A percentile compares a stretch with the other conserved stretches of the same genome.
These are phyloP conservation scores for Agarophyton chilense DNA, from an alignment of 23 red algal species.

Conservation along the genomic window DNA sequence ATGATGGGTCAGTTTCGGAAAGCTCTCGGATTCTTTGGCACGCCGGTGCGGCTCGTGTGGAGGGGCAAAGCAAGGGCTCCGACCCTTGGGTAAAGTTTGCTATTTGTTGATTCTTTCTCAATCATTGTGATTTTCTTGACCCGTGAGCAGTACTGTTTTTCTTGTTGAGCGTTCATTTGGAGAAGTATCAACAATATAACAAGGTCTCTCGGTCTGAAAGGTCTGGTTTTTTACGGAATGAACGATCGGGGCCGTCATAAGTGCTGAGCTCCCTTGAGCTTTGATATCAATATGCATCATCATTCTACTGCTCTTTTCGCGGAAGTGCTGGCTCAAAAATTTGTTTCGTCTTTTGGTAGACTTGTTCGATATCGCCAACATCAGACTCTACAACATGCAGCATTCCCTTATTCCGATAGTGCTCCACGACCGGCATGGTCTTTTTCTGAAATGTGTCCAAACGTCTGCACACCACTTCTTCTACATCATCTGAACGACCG, in stretches of 20 bases:
- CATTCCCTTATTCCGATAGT: conserved; percentile 69
- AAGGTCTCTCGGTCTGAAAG: too few species aligned
- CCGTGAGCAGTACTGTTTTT: too few species aligned
- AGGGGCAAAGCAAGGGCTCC: conserved; percentile 75
- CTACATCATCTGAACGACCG: conserved; percentile 78
- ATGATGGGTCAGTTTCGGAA: conserved; percentile 84
- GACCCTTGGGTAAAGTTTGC: too few species aligned
- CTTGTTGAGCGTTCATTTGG: too few species aligned
- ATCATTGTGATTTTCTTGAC: too few species aligned
- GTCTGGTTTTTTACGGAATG: too few species aligned
- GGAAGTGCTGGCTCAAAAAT: conserved; percentile 1
- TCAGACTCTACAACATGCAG: conserved; percentile 69
- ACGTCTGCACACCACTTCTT: conserved; percentile 58
- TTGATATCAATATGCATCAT: neutral
- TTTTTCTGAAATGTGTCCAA: conserved; percentile 78
- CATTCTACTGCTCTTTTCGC: neutral
- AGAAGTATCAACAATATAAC: too few species aligned
- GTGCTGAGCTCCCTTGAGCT: too few species aligned
- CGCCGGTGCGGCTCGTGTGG: conserved; percentile 92
- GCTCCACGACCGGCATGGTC: conserved; percentile 85
- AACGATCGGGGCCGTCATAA: too few species aligned
- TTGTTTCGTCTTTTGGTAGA: conserved; percentile 42
- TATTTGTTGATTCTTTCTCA: too few species aligned
- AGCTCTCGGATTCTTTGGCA: conserved; percentile 85
- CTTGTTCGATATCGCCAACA: conserved; percentile 50